Conservation (phyloP, 2,329 filamentous ascomycete species). For the Calonectria fujianensis region DNA sequence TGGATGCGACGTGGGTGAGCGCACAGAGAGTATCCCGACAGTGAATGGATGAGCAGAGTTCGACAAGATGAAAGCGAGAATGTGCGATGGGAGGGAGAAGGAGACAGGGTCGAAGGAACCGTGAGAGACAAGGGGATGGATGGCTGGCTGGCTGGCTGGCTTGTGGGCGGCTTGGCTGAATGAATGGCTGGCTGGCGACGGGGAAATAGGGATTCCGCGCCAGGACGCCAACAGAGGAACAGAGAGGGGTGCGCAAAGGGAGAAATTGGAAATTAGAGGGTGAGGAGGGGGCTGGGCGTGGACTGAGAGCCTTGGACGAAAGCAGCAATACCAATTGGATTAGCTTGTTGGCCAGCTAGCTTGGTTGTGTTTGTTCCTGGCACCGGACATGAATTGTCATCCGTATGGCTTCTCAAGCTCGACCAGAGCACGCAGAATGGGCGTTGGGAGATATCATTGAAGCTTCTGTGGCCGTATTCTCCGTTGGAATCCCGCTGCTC, state of each 20-base stretch:
- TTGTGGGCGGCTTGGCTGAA: constrained; percentile 12
- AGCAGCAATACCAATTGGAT: constrained; percentile 22
- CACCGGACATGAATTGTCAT: constrained; percentile 8
- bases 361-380: constrained; percentile 21
- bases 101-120: constrained; percentile 32
- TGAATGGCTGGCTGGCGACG: constrained; percentile 42
- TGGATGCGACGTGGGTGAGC: constrained; percentile 39
- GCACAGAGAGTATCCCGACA: constrained; percentile 36
- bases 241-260: constrained; percentile 33
- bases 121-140: constrained; percentile 42
- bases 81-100: constrained; percentile 21
- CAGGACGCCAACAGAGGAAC: constrained; percentile 35
- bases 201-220: constrained; percentile 48
- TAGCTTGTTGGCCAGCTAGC: constrained; percentile 17
- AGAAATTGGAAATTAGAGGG: constrained; percentile 44
- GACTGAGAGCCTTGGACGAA: constrained; percentile 20
- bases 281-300: constrained; percentile 34
- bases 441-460: background rate
- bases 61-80: constrained; percentile 38
- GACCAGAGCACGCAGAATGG: background rate
- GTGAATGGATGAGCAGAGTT: constrained; percentile 45
- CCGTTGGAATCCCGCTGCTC: background rate
- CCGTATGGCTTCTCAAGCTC: background rate
- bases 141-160: constrained; percentile 34
- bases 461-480: background rate